These are phyloP conservation scores for Ophiostoma triangulosporum DNA, from an alignment of 2,329 filamentous ascomycete species.

Conservation along the genomic window DNA sequence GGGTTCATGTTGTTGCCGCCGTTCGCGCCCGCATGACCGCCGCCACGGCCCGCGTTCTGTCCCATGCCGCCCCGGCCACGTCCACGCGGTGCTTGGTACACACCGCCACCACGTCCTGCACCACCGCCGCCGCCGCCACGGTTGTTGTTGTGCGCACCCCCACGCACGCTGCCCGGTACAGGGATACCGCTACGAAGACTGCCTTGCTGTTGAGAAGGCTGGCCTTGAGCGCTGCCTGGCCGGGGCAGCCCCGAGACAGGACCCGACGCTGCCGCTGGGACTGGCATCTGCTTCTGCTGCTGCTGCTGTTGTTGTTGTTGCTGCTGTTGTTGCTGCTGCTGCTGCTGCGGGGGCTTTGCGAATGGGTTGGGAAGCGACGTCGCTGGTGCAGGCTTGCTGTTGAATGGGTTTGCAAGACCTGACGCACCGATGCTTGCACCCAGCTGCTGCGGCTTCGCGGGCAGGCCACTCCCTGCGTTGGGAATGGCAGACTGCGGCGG, in stretches of 20 bases:
- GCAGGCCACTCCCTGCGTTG: background rate
- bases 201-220: conserved; percentile 8
- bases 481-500: background rate
- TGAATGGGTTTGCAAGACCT: conserved; percentile 9
- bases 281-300: conserved; percentile 3
- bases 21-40: conserved; percentile 19
- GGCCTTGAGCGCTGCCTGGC: conserved; percentile 4
- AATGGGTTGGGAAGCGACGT: conserved; percentile 13
- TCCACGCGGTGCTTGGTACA: conserved; percentile 18
- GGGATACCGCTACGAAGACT: conserved; percentile 13
- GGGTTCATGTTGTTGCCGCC: conserved; percentile 30
- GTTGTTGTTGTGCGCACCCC: conserved; percentile 11
- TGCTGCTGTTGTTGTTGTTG: background rate
- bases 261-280: conserved; percentile 6
- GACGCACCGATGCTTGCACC: background rate
- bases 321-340: conserved; percentile 2
- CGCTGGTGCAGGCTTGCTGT: conserved; percentile 1
- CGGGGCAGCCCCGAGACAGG: conserved; percentile 8
- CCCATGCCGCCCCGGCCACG: conserved; percentile 15
- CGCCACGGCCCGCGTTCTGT: conserved; percentile 13
- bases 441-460: background rate
- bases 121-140: conserved; percentile 12
- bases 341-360: conserved; percentile 7
- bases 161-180: conserved; percentile 14
- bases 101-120: conserved; percentile 17